phyloP scores from a whole-genome alignment of 1,284 basidiomycete genomes.

The Gymnopus androsaceus region DNA sequence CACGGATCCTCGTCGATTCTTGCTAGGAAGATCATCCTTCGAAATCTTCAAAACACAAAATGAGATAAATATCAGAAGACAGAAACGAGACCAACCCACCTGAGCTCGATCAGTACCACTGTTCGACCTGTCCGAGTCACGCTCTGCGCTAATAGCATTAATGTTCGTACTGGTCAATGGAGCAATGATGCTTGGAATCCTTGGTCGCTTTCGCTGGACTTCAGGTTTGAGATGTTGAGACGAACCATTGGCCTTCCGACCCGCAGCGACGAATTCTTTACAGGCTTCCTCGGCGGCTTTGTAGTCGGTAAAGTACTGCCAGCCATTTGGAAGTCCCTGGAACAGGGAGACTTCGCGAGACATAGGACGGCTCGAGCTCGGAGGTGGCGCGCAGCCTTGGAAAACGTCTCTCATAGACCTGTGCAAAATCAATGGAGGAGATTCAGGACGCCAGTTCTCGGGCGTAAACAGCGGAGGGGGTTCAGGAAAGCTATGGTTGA shows the following conservation, averaged over 20 bases:
- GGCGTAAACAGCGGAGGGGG: conserved; percentile 8
- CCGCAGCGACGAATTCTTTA: conserved; percentile 37
- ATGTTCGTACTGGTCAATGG: conserved; percentile 26
- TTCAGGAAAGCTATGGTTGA: not conserved
- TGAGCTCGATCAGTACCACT: too few relatives aligned
- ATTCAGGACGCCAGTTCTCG: too few relatives aligned
- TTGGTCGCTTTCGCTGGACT: conserved; percentile 20
- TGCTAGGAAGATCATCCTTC: too few relatives aligned
- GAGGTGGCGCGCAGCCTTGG: not conserved
- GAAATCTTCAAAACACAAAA: too few relatives aligned
- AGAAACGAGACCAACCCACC: too few relatives aligned
- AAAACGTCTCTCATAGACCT: too few relatives aligned
- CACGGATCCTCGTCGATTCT: too few relatives aligned
- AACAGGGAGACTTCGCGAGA: conserved; percentile 46
- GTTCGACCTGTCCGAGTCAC: too few relatives aligned
- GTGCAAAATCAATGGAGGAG: too few relatives aligned
- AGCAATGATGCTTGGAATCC: conserved; percentile 34
- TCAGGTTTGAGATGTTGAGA: conserved; percentile 4
- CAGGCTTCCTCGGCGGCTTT: conserved; percentile 36
- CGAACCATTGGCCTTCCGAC: conserved; percentile 17
- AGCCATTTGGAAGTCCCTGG: conserved; percentile 46
- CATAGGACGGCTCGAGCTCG: conserved; percentile 41
- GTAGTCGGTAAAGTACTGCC: conserved; percentile 44
- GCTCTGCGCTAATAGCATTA: not conserved
- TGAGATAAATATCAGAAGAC: too few relatives aligned